A percentile compares a stretch with the other conserved stretches of the same genome.
Evolutionary conservation across 768 basidiomycete species (phyloP).

Genomic region (Dacryopinax spathularia): DNA sequence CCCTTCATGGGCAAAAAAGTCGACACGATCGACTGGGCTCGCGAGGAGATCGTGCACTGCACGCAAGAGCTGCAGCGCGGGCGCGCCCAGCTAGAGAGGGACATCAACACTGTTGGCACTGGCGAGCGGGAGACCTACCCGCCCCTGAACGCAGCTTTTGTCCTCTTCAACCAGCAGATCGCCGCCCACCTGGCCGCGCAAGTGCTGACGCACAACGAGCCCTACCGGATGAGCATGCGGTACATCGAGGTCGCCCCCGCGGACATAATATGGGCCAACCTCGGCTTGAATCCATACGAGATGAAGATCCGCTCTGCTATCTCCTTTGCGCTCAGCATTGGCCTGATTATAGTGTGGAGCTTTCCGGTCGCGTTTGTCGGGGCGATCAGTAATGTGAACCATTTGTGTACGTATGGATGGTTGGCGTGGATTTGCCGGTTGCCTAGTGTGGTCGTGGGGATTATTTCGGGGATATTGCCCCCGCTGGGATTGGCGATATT

Average conservation of each 20-base stretch:
- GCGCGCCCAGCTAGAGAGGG: constrained; percentile 21
- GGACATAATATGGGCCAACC: constrained; percentile 39
- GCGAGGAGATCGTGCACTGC: constrained; percentile 52
- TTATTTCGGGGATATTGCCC: constrained; percentile 54
- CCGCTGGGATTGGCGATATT: constrained; percentile 48
- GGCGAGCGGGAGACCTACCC: constrained; percentile 33
- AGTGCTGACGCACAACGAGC: constrained; percentile 41
- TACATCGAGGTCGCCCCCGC: constrained; percentile 44
- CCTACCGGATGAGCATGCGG: constrained; percentile 42
- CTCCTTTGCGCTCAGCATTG: constrained; percentile 44
- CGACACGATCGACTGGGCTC: constrained; percentile 83
- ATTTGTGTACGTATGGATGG: constrained; percentile 40
- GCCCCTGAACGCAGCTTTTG: constrained; percentile 44
- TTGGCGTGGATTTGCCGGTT: constrained; percentile 39
- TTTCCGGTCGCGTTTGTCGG: constrained; percentile 56
- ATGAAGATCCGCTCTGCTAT: constrained; percentile 39
- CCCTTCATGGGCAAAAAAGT: constrained; percentile 73
- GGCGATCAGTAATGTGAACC: constrained; percentile 42
- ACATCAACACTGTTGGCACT: constrained; percentile 8
- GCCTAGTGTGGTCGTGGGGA: constrained; percentile 27
- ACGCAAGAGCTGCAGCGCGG: constrained; percentile 40
- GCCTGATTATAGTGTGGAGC: constrained; percentile 48
- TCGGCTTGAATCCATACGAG: constrained; percentile 34
- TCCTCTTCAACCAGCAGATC: constrained; percentile 56
- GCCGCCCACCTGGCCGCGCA: constrained; percentile 60